A percentile compares a stretch with the other conserved stretches of the same genome.
Conservation (phyloP, 2,329 filamentous ascomycete genomes). For the Dactylellina drechsleri region DNA sequence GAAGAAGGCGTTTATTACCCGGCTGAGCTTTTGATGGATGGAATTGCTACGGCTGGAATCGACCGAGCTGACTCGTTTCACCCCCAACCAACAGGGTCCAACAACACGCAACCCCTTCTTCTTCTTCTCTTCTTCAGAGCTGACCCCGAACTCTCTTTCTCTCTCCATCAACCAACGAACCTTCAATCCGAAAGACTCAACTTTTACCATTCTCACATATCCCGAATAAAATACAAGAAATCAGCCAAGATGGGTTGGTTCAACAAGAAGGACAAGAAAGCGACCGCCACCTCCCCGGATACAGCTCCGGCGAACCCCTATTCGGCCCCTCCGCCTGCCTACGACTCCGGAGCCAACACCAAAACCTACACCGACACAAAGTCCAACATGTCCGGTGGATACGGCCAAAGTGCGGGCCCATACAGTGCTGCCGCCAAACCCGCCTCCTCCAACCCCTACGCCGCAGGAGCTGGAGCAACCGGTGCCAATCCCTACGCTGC, state of each 20-base stretch:
- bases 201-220: conserved; percentile 2
- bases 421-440: conserved; percentile 21
- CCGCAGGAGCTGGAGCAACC: not conserved
- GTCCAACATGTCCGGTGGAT: conserved; percentile 38
- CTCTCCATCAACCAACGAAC: not conserved
- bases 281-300: conserved; percentile 26
- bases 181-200: not conserved
- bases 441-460: conserved; percentile 28
- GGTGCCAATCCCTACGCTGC: conserved; percentile 1
- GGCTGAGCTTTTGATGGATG: conserved; percentile 12
- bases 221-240: not conserved
- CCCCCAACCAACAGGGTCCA: conserved; percentile 30
- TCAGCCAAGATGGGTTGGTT: conserved; percentile 44
- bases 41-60: conserved; percentile 35
- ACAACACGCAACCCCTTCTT: conserved; percentile 22
- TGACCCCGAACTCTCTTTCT: not conserved
- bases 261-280: conserved; percentile 30
- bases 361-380: conserved; percentile 35
- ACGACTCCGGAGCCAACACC: conserved; percentile 21
- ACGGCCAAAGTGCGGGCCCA: conserved; percentile 24
- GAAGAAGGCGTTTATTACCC: conserved; percentile 11
- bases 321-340: conserved; percentile 31
- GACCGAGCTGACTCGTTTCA: conserved; percentile 31
- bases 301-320: conserved; percentile 35
- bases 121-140: not conserved